Evolutionary conservation across 2,329 filamentous ascomycete genomes (phyloP).

Genomic region (Chaetomium sp.): DNA sequence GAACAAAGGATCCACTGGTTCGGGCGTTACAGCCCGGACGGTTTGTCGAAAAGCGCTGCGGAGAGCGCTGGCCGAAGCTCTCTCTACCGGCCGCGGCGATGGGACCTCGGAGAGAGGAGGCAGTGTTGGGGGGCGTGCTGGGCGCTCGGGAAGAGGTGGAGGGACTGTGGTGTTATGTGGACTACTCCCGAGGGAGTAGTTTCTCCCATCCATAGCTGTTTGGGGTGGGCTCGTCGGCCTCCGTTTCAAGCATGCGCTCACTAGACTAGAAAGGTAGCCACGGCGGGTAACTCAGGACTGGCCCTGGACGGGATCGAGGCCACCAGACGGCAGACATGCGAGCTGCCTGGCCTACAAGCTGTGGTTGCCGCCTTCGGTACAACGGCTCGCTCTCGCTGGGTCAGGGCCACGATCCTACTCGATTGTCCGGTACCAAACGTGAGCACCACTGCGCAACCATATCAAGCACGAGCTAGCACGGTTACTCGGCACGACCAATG

Average conservation of each 20-base stretch:
- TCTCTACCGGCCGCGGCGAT: conserved; percentile 22
- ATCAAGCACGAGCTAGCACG: conserved; percentile 4
- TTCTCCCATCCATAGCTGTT: conserved; percentile 25
- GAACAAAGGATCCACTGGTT: conserved; percentile 38
- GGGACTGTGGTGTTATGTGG: conserved; percentile 12
- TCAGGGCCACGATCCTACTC: conserved; percentile 8
- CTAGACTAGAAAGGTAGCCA: not conserved
- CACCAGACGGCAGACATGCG: conserved; percentile 5
- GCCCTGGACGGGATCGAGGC: conserved; percentile 5
- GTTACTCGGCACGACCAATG: too few species aligned
- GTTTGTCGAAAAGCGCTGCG: conserved; percentile 32
- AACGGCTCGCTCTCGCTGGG: not conserved
- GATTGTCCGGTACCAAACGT: conserved; percentile 12
- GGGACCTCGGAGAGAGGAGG: conserved; percentile 26
- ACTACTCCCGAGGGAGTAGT: conserved; percentile 24
- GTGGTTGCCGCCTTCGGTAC: not conserved
- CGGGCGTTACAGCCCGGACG: conserved; percentile 62
- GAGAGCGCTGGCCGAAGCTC: conserved; percentile 26
- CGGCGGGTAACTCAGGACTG: not conserved
- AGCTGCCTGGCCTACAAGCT: not conserved
- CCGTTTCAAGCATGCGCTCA: conserved; percentile 10
- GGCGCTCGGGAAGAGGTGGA: conserved; percentile 19
- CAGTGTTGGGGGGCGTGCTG: conserved; percentile 16
- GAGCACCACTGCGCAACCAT: conserved; percentile 14
- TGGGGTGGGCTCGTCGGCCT: conserved; percentile 18